Evolutionary conservation across 768 basidiomycete species (phyloP).

Genomic region (Russula sp.): DNA sequence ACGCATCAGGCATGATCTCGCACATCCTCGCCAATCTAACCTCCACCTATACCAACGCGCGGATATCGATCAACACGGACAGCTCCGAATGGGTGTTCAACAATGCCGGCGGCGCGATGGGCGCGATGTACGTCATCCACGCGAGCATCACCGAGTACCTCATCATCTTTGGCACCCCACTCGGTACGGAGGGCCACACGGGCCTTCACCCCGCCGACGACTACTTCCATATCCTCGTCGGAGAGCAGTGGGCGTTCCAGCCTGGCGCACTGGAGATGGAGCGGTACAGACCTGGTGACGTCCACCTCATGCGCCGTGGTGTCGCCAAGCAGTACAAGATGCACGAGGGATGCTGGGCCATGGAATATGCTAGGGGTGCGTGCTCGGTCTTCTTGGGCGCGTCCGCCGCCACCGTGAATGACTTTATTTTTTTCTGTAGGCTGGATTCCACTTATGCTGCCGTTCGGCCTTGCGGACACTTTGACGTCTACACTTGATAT

Average conservation of each 20-base stretch:
- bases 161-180: constrained; percentile 92
- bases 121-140: constrained; percentile 96
- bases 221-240: constrained; percentile 93
- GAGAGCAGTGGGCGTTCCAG: constrained; percentile 91
- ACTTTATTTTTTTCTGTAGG: constrained; percentile 47
- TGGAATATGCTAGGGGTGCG: constrained; percentile 91
- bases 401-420: neutral
- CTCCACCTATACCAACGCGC: constrained; percentile 58
- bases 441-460: constrained; percentile 96
- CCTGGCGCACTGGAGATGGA: constrained; percentile 84
- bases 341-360: constrained; percentile 92
- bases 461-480: constrained; percentile 86
- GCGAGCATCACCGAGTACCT: constrained; percentile 96
- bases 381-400: constrained; percentile 13
- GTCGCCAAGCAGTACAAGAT: constrained; percentile 96
- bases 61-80: constrained; percentile 54
- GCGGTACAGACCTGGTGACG: constrained; percentile 76
- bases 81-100: constrained; percentile 89
- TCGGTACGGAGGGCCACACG: constrained; percentile 95
- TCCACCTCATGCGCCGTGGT: constrained; percentile 81
- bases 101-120: constrained; percentile 98
- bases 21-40: constrained; percentile 83
- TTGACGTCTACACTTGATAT: constrained; percentile 88
- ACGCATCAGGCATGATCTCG: constrained; percentile 70
- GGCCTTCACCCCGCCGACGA: constrained; percentile 96